Evolutionary conservation across 2,329 filamentous ascomycete species (phyloP), one percentile per base, ranked within the genome.

Genomic region (Falciphora oryzae): DNA sequence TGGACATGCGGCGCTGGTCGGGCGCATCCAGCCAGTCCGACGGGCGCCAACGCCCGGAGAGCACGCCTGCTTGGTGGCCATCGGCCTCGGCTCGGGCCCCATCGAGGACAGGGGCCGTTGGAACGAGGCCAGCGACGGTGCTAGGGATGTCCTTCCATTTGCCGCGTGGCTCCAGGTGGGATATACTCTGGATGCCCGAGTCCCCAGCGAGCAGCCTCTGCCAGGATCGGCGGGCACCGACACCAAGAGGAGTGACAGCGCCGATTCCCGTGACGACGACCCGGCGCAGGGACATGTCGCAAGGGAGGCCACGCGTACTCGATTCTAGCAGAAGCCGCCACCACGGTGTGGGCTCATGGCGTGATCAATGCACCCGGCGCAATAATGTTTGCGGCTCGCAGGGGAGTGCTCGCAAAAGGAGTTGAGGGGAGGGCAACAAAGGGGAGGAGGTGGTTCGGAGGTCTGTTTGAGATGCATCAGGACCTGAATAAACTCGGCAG

Each of bases 181-280:
- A 84, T 63, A 95, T 84, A 70, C 90, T 94, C 65, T 88, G 83
- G 70, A 99, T 87, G 68, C 93, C 95, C 67, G 89, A 93, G 56
- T 93, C 83, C 59, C 92, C 88, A 57, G 90, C 87, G 35, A 98
- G 76, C 57, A 99, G 85, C 63, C 91, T 89, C 66, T 79, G 83
- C 95, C 95, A 99, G 66, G 91, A 91, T 65, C 81, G 86, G 69
- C 85, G 86, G 68, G 90, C 83, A 67, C 93, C 92, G 65, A 96
- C 87, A 67, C 91, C 93, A 31, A 97, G 81, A 65, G 93, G 93
- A 69, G 91, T 92, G 71, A 95, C 84, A 73, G 90, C 90, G 67
- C 92, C 91, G 62, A 95, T 81, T 72, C 92, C 91, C 63, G 92
- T 95, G 74, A 95, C 88, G 71, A 94, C 92, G 70, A 95, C 91